Percentiles rank a stretch among this genome's conserved stretches.
Conservation (phyloP, 2,329 filamentous ascomycete species). For the Chaetomiaceae sp. region DNA sequence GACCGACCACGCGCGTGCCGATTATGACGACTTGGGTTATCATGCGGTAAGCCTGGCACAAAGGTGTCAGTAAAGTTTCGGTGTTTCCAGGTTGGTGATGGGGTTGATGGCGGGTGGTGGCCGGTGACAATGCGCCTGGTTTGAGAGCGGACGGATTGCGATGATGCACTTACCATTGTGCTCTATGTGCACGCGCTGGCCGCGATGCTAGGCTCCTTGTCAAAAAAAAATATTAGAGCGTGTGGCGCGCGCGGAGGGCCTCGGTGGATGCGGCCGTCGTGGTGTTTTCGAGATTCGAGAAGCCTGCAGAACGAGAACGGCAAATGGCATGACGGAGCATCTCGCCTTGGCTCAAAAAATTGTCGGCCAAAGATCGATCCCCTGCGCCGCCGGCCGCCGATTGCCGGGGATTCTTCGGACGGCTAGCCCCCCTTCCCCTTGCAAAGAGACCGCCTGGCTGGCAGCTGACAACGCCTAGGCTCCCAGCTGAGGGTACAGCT, state of each 20-base stretch:
- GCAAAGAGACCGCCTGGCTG: neutral
- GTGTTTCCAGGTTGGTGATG: too few species aligned
- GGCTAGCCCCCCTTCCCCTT: neutral
- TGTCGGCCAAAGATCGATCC: slow-evolving; percentile 12
- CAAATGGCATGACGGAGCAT: slow-evolving; percentile 18
- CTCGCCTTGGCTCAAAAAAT: slow-evolving; percentile 21
- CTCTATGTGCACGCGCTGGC: slow-evolving; percentile 11
- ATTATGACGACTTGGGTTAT: slow-evolving; percentile 90
- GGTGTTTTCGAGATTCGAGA: slow-evolving; percentile 14
- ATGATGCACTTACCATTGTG: slow-evolving; percentile 29
- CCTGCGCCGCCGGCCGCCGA: slow-evolving; percentile 25
- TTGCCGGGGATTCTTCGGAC: slow-evolving; percentile 23
- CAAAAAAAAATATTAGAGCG: neutral
- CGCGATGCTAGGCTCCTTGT: slow-evolving; percentile 15
- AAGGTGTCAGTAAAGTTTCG: too few species aligned
- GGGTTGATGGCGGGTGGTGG: too few species aligned
- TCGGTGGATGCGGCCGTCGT: slow-evolving; percentile 7
- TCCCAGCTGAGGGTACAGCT: neutral
- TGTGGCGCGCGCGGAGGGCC: neutral
- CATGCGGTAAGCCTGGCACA: slow-evolving; percentile 80
- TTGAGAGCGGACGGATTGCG: too few species aligned
- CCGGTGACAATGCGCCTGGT: too few species aligned
- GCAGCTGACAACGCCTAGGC: neutral
- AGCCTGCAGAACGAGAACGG: slow-evolving; percentile 13
- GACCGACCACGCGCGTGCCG: slow-evolving; percentile 85